Base-by-base conservation (phyloP, 163 green algal species). In the Dunaliella salina region DNA sequence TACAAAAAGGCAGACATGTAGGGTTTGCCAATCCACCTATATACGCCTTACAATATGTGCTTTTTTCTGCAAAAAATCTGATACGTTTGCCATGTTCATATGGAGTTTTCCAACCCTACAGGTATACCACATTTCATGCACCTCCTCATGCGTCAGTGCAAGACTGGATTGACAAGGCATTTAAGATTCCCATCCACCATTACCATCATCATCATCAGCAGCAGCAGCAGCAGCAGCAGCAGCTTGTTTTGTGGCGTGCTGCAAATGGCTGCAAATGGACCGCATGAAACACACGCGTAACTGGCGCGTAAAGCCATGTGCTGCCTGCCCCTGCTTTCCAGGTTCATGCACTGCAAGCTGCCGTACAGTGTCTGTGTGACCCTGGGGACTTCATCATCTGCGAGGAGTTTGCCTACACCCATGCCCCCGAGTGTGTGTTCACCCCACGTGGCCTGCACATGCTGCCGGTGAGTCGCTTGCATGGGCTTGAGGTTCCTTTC, bases 341-440 rank as follows among this genome's bases (percentile, higher is more conserved):
- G 83, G 83, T 85, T 32, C 33, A 85, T 34, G 83, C 83, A 25
- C 33, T 85, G 13, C 81, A 72, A 32, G n/a, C 12, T 30, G 83
- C 83, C 24, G 34, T 85, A 29, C 13, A 63, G 0, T 80, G 63
- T 3, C 83, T 85, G 24, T 81, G 63, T 67, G 83, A 85, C 33
- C 17, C 4, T 17, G 94, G 94, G 0, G 94, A 95, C 83, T 79
- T 85, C 20, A 33, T 96, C 30, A 84, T 95, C 50, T 83, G 91
- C 40, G 94, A 97, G 83, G 89, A 95, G 88, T 96, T 92, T 87
- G 95, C 92, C 0, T 97, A 96, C 82, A 90, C 93, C 0, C 91
- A 96, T 75, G 84, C 93, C 0, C 80, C 92, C 17, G 94, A 96
- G 86, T 92, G 89, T 34, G 63, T 93, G 18, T 91, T 95, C 59